phyloP scores from a whole-genome alignment of 768 basidiomycete genomes.

The Pisolithus tinctorius region DNA sequence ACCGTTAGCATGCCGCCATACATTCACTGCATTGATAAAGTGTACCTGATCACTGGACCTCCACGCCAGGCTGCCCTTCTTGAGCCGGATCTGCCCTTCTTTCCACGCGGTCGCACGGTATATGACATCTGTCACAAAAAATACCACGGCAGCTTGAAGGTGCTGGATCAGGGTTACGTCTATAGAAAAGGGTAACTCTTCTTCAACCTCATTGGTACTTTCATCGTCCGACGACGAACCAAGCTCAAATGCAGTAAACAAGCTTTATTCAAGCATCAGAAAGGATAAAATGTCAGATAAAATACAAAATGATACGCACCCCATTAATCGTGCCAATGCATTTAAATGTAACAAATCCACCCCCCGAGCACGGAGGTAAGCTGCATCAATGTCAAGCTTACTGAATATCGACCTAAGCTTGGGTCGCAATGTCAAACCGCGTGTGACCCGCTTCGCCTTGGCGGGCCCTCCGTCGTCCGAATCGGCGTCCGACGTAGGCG shows the following conservation, averaged over 20 bases:
- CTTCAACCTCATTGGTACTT: constrained; percentile 13
- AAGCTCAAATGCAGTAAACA: constrained; percentile 23
- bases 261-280: constrained; percentile 14
- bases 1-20: neutral
- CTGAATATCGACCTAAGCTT: constrained; percentile 37
- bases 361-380: constrained; percentile 34
- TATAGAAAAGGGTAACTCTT: constrained; percentile 29
- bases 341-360: constrained; percentile 37
- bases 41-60: constrained; percentile 37
- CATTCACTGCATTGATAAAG: neutral
- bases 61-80: constrained; percentile 58
- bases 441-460: constrained; percentile 8
- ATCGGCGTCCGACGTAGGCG: constrained; percentile 7
- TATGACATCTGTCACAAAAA: constrained; percentile 47
- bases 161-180: constrained; percentile 43
- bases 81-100: constrained; percentile 53
- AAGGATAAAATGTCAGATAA: constrained; percentile 12
- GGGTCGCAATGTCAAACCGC: constrained; percentile 41
- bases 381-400: constrained; percentile 38
- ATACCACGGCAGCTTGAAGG: constrained; percentile 38
- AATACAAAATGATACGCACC: constrained; percentile 28
- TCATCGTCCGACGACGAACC: constrained; percentile 6
- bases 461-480: constrained; percentile 1
- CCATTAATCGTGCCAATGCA: constrained; percentile 33
- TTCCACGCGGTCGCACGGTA: constrained; percentile 46